These are phyloP conservation scores for Aspergillus pseudonomiae DNA, from an alignment of 2,329 filamentous ascomycete species.

Conservation along the genomic window DNA sequence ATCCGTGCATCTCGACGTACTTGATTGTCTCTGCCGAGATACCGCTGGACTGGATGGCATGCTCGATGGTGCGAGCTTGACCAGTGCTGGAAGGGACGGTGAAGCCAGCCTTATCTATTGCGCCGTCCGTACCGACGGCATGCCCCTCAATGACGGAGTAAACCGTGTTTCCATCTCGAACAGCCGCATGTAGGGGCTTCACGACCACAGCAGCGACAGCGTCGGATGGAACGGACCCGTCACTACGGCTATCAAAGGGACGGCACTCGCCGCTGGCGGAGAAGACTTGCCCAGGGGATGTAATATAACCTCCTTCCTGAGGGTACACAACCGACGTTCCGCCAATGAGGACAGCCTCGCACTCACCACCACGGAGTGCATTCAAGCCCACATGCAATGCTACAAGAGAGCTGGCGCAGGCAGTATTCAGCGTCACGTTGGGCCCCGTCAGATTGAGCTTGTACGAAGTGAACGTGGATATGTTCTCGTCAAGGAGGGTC, in stretches of 20 bases:
- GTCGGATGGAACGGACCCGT: not conserved
- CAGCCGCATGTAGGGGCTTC: not conserved
- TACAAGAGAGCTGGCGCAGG: not conserved
- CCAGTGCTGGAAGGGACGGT: not conserved
- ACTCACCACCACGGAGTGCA: not conserved
- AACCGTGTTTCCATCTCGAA: not conserved
- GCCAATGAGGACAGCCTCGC: not conserved
- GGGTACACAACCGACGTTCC: not conserved
- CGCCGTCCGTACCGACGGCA: not conserved
- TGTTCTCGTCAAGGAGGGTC: not conserved
- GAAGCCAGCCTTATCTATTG: not conserved
- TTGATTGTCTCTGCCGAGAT: not conserved
- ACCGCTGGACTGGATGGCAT: not conserved
- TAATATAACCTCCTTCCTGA: not conserved
- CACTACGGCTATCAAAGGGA: not conserved
- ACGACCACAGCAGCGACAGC: not conserved
- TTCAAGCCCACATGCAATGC: not conserved
- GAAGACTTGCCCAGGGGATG: not conserved
- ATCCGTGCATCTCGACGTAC: not conserved
- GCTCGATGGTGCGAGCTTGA: not conserved
- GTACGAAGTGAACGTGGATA: not conserved
- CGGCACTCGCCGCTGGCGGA: not conserved
- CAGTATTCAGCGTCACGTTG: not conserved
- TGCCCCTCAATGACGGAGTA: not conserved
- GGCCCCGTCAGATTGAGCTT: not conserved